A percentile compares a stretch with the other conserved stretches of the same genome.
Evolutionary conservation across 1,284 basidiomycete species (phyloP).

Genomic region (Coriolopsis trogii): DNA sequence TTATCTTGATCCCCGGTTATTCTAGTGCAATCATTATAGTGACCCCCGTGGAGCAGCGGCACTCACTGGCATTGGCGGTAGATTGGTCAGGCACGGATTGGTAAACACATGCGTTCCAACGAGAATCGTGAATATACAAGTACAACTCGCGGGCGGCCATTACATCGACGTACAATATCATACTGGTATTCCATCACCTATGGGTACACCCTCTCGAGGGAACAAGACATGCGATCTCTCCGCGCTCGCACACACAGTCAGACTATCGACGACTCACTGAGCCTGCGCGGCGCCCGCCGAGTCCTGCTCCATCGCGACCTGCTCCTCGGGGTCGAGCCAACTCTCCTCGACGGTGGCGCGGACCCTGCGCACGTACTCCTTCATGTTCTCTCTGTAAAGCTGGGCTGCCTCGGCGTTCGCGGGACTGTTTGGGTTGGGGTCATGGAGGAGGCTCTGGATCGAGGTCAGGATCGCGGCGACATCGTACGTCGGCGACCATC

Average conservation of each 20-base stretch:
- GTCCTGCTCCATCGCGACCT: constrained; percentile 49
- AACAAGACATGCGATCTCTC: not conserved
- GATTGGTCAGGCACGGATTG: too few relatives aligned
- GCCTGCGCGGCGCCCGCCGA: constrained; percentile 1
- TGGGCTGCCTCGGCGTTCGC: constrained; percentile 98
- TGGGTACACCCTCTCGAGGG: not conserved
- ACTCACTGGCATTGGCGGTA: too few relatives aligned
- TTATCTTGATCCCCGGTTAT: constrained; percentile 2
- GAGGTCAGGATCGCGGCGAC: constrained; percentile 97
- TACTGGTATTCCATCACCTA: not conserved
- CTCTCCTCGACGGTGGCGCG: constrained; percentile 91
- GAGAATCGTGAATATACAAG: too few relatives aligned
- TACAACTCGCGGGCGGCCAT: not conserved
- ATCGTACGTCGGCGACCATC: constrained; percentile 98
- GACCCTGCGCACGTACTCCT: constrained; percentile 93
- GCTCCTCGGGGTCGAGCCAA: constrained; percentile 85
- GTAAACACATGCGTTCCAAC: too few relatives aligned
- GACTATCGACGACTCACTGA: not conserved
- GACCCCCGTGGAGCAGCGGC: too few relatives aligned
- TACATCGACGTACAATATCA: constrained; percentile 4
- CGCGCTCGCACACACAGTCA: not conserved
- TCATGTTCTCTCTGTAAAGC: constrained; percentile 97
- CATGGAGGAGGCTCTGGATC: constrained; percentile 94
- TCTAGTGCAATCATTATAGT: too few relatives aligned
- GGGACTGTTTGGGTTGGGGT: constrained; percentile 97